Conservation (phyloP, 495 filamentous ascomycete species). For the Penicillium fimorum region DNA sequence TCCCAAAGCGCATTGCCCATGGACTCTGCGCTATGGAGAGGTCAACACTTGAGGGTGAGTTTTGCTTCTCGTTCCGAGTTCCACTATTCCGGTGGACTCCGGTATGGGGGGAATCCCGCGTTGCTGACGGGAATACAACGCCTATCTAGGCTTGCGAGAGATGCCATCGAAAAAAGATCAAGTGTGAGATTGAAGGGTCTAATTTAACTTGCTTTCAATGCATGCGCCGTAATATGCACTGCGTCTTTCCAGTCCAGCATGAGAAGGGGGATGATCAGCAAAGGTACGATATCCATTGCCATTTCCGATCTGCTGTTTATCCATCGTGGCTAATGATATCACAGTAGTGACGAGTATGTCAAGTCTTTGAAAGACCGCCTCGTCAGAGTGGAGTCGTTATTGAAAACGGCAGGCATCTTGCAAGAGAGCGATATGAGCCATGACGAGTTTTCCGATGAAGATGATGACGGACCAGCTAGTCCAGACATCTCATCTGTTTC, state of each 20-base stretch:
- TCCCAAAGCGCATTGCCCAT: constrained; percentile 1
- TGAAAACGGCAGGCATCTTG: constrained; percentile 79
- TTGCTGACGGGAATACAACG: constrained; percentile 11
- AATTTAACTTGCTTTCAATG: constrained; percentile 75
- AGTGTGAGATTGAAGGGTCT: constrained; percentile 87
- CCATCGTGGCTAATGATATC: not conserved
- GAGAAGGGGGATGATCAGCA: constrained; percentile 88
- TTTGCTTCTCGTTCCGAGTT: not conserved
- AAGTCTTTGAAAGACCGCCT: constrained; percentile 87
- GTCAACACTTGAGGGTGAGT: constrained; percentile 2
- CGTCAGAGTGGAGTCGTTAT: constrained; percentile 78
- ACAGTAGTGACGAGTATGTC: constrained; percentile 82
- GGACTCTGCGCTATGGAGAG: not conserved
- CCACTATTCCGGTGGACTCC: not conserved
- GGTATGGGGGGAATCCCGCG: not conserved
- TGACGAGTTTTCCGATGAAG: constrained; percentile 57
- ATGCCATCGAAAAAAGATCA: constrained; percentile 97
- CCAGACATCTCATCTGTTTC: constrained; percentile 12
- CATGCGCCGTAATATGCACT: constrained; percentile 87
- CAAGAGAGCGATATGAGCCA: constrained; percentile 69
- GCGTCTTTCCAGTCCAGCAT: constrained; percentile 84
- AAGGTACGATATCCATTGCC: constrained; percentile 52
- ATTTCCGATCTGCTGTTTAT: not conserved
- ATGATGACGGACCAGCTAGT: constrained; percentile 12
- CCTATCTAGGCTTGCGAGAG: constrained; percentile 81